Evolutionary conservation across 2,329 filamentous ascomycete genomes (phyloP).

Genomic region (Purpureocillium lavendulum): DNA sequence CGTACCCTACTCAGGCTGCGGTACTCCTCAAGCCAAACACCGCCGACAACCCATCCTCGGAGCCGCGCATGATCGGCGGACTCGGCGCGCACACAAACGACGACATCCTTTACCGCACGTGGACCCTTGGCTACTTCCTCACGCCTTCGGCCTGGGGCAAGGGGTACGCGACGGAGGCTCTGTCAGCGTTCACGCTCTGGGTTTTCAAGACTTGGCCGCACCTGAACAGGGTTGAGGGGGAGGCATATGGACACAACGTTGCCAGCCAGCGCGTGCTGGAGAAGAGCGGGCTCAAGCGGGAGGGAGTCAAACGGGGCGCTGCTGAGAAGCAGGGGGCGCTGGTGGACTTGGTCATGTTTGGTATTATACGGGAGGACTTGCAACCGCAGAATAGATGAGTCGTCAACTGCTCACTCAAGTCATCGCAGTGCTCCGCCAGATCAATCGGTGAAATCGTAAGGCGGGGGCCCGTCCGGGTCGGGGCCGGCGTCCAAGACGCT

Average conservation of each 20-base stretch:
- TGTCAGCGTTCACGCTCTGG: slow-evolving; percentile 30
- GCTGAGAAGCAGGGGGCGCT: slow-evolving; percentile 31
- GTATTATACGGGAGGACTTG: slow-evolving; percentile 29
- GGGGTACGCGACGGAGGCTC: slow-evolving; percentile 34
- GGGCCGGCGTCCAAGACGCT: not conserved
- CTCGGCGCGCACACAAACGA: slow-evolving; percentile 27
- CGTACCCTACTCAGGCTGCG: too few relatives aligned
- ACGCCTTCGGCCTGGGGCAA: slow-evolving; percentile 15
- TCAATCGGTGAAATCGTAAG: not conserved
- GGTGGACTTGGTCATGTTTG: slow-evolving; percentile 27
- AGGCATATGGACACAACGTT: slow-evolving; percentile 27
- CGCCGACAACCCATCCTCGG: not conserved
- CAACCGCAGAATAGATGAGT: slow-evolving; percentile 1
- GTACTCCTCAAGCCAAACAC: too few relatives aligned
- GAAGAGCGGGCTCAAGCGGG: slow-evolving; percentile 20
- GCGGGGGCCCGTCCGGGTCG: not conserved
- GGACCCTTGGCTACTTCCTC: slow-evolving; percentile 29
- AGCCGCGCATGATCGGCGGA: slow-evolving; percentile 14
- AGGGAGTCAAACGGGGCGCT: slow-evolving; percentile 33
- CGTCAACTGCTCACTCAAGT: too few relatives aligned
- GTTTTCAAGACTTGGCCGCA: slow-evolving; percentile 31
- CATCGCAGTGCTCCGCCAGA: too few relatives aligned
- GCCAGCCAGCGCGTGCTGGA: slow-evolving; percentile 32
- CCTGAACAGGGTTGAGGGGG: slow-evolving; percentile 13
- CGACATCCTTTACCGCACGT: too few relatives aligned